A percentile compares a stretch with the other conserved stretches of the same genome.
These are phyloP conservation scores for Chenopodium suecicum DNA, from an alignment of 148 eudicot genomes.

Conservation along the genomic window DNA sequence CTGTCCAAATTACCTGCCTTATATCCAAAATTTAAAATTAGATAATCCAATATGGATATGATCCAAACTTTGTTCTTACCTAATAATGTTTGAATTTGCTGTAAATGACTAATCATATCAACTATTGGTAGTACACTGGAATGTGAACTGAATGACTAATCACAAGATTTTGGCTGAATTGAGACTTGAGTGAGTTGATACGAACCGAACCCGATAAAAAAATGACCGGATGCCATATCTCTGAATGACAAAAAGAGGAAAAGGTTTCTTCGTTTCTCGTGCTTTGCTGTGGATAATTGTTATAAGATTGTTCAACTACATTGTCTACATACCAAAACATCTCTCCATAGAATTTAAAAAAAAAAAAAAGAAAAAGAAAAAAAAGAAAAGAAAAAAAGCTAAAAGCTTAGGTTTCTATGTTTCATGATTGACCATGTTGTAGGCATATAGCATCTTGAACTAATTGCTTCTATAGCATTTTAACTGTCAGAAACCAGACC, in stretches of 20 bases:
- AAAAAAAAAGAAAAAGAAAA: too few relatives aligned
- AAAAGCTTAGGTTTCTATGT: not conserved
- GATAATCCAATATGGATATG: not conserved
- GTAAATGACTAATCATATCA: too few relatives aligned
- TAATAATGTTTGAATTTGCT: too few relatives aligned
- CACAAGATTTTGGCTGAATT: not conserved
- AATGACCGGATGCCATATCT: not conserved
- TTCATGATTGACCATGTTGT: not conserved
- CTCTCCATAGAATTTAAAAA: too few relatives aligned
- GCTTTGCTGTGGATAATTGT: not conserved
- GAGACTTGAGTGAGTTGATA: not conserved
- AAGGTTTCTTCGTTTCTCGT: not conserved
- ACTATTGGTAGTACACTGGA: not conserved
- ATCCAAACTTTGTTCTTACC: not conserved
- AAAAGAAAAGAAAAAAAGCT: not conserved
- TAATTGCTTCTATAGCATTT: not conserved
- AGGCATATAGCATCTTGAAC: not conserved
- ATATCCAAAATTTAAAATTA: too few relatives aligned
- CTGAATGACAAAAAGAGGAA: not conserved
- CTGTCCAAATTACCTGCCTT: too few relatives aligned
- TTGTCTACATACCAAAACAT: too few relatives aligned
- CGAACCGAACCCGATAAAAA: too few relatives aligned
- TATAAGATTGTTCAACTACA: not conserved
- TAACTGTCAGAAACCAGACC: not conserved
- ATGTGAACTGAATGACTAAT: not conserved